A percentile compares a stretch with the other conserved stretches of the same genome.
phyloP scores from a whole-genome alignment of 805 yeast genomes.

The Schwanniomyces sp. region DNA sequence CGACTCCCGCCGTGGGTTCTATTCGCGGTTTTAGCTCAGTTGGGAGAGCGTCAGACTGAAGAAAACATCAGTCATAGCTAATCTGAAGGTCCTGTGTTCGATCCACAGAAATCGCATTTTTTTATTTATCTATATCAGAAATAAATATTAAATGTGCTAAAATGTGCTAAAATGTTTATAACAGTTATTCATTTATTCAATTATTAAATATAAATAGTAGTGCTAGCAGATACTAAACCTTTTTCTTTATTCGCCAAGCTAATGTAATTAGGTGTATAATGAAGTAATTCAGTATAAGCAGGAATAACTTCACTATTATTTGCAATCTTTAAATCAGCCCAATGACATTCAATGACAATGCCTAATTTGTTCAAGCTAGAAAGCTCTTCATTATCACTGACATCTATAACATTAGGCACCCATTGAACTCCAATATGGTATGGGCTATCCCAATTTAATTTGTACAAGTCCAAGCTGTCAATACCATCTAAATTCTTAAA shows the following conservation, averaged over 20 bases:
- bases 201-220: slow-evolving; percentile 40
- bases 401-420: slow-evolving; percentile 61
- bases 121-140: too few species aligned
- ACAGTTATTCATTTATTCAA: not conserved
- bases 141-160: too few species aligned
- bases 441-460: slow-evolving; percentile 55
- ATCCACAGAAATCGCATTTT: slow-evolving; percentile 28
- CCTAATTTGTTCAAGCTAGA: slow-evolving; percentile 43
- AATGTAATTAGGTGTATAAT: slow-evolving; percentile 64
- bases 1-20: slow-evolving; percentile 54
- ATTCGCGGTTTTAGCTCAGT: slow-evolving; percentile 36
- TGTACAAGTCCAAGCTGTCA: slow-evolving; percentile 62
- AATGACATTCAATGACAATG: slow-evolving; percentile 64
- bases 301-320: slow-evolving; percentile 52
- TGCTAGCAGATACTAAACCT: slow-evolving; percentile 66
- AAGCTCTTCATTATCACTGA: slow-evolving; percentile 23
- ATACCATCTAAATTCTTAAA: slow-evolving; percentile 64
- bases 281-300: slow-evolving; percentile 68
- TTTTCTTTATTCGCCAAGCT: slow-evolving; percentile 63
- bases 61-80: slow-evolving; percentile 22
- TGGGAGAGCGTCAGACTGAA: slow-evolving; percentile 43
- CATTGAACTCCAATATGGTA: slow-evolving; percentile 72
- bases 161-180: too few species aligned
- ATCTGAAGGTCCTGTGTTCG: slow-evolving; percentile 33
- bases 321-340: slow-evolving; percentile 68